Evolutionary conservation across 2,329 filamentous ascomycete species (phyloP), one percentile per base, ranked within the genome.

Genomic region (Cladosporium velox): DNA sequence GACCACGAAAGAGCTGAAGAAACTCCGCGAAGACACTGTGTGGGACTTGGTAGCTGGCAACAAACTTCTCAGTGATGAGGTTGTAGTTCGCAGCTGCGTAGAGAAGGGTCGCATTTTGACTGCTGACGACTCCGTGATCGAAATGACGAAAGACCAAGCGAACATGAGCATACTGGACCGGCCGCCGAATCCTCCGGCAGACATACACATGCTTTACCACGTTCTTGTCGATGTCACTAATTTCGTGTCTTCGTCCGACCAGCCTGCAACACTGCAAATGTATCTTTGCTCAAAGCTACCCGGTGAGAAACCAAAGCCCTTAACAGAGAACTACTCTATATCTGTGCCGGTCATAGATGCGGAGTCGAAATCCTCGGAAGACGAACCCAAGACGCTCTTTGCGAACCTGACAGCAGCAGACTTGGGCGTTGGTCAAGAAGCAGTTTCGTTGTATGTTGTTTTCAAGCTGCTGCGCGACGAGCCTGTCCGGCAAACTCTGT

Each of bases 1-100:
- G 66, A 99, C 96, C 0, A 86, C 87, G 28, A 89, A 91, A 77
- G 95, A 99, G 79, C 89, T 96, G 73, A 83, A 87, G n/a, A 83
- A 81, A 44, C 82, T 98, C 67, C 89, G 95, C 67, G 92, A 97
- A 76, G 90, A 91, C 77, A 96, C 93, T 0, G 93, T 99, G 0
- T 99, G 96, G 95, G 92, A 97, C 73, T 82, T 99, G 59, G 94
- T 98, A 2, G 88, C 86, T 52, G 94, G 94, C 54, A 99, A 99
- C 80, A 98, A 97, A 80, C 86, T 98, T 73, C 90, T 97, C 64
- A 92, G 89, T 68, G 92, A 92, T 60, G 93, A 98, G 76, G 91
- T 99, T 58, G 97, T 99, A 76, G 95, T 99, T 67, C 89, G 95
- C 34, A 95, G 96, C 78, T 92, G 95, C 1, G 86, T 85, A 24